These are phyloP conservation scores for Coix lacrymajobi DNA, from an alignment of 176 grass and related monocot genomes.

Conservation along the genomic window DNA sequence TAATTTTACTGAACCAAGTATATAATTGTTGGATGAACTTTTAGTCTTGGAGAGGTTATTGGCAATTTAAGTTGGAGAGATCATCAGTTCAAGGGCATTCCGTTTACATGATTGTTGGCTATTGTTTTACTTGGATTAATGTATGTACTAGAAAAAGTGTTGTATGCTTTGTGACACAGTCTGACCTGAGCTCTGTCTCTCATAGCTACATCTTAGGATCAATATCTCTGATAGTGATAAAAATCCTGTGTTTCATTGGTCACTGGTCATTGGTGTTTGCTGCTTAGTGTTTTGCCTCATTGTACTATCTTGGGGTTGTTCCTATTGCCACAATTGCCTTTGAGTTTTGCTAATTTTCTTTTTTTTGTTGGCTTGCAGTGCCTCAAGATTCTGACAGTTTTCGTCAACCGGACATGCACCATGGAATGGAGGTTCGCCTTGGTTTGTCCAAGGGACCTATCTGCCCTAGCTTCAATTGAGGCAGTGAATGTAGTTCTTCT, in stretches of 20 bases:
- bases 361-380: constrained; percentile 37
- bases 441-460: constrained; percentile 78
- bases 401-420: constrained; percentile 69
- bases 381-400: constrained; percentile 80
- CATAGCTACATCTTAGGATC: neutral
- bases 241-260: neutral
- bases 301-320: neutral
- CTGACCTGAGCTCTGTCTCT: neutral
- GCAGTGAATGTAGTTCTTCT: constrained; percentile 3
- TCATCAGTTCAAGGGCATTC: neutral
- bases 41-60: neutral
- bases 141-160: neutral
- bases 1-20: neutral
- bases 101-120: neutral
- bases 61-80: neutral
- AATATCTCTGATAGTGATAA: neutral
- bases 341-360: neutral
- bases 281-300: neutral
- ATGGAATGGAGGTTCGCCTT: constrained; percentile 89
- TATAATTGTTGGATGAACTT: neutral
- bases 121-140: neutral
- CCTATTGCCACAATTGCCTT: neutral
- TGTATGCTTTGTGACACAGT: neutral
- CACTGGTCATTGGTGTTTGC: neutral
- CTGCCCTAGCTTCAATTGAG: constrained; percentile 52